Base-by-base conservation (phyloP, 2,329 filamentous ascomycete genomes). In the Lasiodiplodia theobromae region DNA sequence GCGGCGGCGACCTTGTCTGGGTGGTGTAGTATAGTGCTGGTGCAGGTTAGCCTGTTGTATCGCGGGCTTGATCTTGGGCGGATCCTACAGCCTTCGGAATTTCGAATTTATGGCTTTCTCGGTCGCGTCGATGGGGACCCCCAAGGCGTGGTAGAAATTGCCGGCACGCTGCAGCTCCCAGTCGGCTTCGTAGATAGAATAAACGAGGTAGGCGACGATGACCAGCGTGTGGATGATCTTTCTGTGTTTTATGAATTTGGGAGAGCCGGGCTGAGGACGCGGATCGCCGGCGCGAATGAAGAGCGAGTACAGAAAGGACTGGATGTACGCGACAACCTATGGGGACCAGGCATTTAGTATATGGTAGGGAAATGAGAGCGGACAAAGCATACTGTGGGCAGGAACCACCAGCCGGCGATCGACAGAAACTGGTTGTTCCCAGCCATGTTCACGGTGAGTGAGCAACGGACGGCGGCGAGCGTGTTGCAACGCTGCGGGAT, bases 101-200 rank as follows among this genome's bases (percentile, higher is more conserved):
- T 90, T 89, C 25, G 91, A 91, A 81, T 96, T 96, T 77, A 99
- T 87, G 14, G 91, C 89, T 73, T 88, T 88, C 66, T 97, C 93
- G 66, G 87, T 86, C 12, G 92, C 91, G 68, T 86, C 79, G 47
- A 90, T 85, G 14, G 90, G 84, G 0, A 97, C 87, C 44, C 89
- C 89, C 0, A 99, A 87, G 71, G 91, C 87, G 57, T 87, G 84
- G 82, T 97, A 98, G 82, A 92, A 97, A 79, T 93, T 90, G 21
- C 91, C 89, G 1, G 85, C 83, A 54, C 86, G 83, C 71, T 88
- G 91, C 34, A 97, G 86, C 71, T 93, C 89, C 82, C 92, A 89
- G 85, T 97, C 92, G 75, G 93, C 91, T 82, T 98, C 95, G 82
- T 94, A 96, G 74, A 98, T 89, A 57, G 94, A 97, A 85, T 97